These are phyloP conservation scores for Acer saccharum DNA, from an alignment of 345 rosid species.

Conservation along the genomic window DNA sequence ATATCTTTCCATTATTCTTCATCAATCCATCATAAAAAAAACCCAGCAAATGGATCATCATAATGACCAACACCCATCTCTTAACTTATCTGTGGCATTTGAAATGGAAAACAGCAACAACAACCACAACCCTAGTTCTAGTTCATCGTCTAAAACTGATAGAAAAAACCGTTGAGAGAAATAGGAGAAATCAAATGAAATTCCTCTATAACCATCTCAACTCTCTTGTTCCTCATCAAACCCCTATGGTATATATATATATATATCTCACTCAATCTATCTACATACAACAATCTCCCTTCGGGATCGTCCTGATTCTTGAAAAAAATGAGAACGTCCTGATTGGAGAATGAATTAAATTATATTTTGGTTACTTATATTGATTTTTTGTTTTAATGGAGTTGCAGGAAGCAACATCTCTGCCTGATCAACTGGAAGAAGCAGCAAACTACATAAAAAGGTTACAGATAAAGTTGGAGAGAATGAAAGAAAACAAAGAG, in stretches of 20 bases:
- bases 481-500: constrained; percentile 52
- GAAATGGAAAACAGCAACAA: constrained; percentile 35
- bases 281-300: not conserved
- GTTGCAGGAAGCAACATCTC: constrained; percentile 41
- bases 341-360: no score
- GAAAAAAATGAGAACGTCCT: no score
- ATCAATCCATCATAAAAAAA: not conserved
- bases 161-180: constrained; percentile 59
- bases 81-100: not conserved
- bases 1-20: not conserved
- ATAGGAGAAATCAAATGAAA: constrained; percentile 71
- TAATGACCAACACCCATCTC: not conserved
- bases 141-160: constrained; percentile 48
- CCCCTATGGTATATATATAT: constrained; percentile 29
- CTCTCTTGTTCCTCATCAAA: constrained; percentile 49
- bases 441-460: constrained; percentile 61
- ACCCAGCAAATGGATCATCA: not conserved
- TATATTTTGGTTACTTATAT: no score
- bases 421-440: constrained; percentile 59
- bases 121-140: constrained; percentile 31
- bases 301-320: not conserved
- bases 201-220: constrained; percentile 49
- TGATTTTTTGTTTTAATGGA: not conserved
- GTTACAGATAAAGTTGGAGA: constrained; percentile 55
- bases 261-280: not conserved